Conservation (phyloP, 352 stramenopile species). For the Globisporangium okanoganense region DNA sequence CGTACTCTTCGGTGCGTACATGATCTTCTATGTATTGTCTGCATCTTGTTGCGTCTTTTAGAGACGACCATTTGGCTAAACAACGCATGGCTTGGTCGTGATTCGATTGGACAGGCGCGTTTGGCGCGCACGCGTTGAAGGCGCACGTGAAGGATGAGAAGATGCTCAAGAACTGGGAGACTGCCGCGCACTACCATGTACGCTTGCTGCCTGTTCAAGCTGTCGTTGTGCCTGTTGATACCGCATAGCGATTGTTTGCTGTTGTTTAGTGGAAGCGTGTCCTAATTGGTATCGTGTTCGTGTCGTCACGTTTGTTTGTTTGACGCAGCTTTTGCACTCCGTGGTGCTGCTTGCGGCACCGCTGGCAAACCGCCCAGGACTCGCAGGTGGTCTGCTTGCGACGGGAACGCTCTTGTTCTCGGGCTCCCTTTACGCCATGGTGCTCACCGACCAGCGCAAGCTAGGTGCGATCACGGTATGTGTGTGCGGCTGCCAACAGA, state of each 20-base stretch:
- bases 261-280: background rate
- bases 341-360: conserved; percentile 64
- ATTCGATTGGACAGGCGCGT: conserved; percentile 43
- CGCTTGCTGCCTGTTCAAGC: background rate
- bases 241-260: background rate
- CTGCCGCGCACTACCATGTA: conserved; percentile 79
- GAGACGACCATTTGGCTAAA: background rate
- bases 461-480: conserved; percentile 74
- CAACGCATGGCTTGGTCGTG: background rate
- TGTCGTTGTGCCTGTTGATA: background rate
- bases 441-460: conserved; percentile 68
- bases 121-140: conserved; percentile 74
- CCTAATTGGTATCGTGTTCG: conserved; percentile 1
- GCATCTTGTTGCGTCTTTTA: background rate
- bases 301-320: background rate
- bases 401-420: conserved; percentile 74
- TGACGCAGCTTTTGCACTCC: conserved; percentile 60
- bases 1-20: conserved; percentile 42
- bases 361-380: conserved; percentile 49
- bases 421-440: conserved; percentile 73
- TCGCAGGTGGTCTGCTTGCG: conserved; percentile 55
- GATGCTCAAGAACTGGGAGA: conserved; percentile 86
- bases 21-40: background rate
- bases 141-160: conserved; percentile 63
- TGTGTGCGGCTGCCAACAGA: background rate